These are phyloP conservation scores for Barbatosphaeria neglecta DNA, from an alignment of 495 filamentous ascomycete genomes.

Conservation along the genomic window DNA sequence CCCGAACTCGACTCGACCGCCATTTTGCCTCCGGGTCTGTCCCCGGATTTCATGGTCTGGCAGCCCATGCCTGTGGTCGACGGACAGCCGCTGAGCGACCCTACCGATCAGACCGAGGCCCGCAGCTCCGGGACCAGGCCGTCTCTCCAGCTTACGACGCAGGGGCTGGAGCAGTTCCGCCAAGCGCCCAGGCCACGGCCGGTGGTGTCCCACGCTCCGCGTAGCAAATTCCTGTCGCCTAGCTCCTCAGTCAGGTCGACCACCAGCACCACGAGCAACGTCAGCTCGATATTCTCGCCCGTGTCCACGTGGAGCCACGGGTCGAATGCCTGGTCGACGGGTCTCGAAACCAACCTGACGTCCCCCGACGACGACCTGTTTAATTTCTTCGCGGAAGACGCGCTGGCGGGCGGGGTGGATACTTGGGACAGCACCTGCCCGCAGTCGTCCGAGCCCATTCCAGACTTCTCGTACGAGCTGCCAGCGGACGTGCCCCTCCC, in stretches of 20 bases:
- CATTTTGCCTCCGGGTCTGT: conserved; percentile 1
- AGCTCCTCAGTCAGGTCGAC: conserved; percentile 29
- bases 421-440: conserved; percentile 5
- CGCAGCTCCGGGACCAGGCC: conserved; percentile 6
- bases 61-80: conserved; percentile 4
- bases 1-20: conserved; percentile 22
- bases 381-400: conserved; percentile 7
- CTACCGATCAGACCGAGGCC: conserved; percentile 3
- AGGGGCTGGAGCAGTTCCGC: conserved; percentile 13
- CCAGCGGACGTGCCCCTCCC: conserved; percentile 17
- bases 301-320: conserved; percentile 20
- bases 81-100: not conserved
- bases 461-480: conserved; percentile 23
- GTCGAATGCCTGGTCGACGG: conserved; percentile 15
- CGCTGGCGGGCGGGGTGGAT: conserved; percentile 9
- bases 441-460: conserved; percentile 1
- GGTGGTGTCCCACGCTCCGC: conserved; percentile 1
- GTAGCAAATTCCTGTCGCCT: conserved; percentile 22
- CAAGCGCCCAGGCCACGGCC: conserved; percentile 7
- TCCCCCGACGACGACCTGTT: conserved; percentile 14
- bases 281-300: conserved; percentile 23
- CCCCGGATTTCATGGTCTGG: conserved; percentile 12
- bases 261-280: conserved; percentile 19
- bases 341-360: conserved; percentile 17
- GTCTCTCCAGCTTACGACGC: conserved; percentile 16